Evolutionary conservation across 345 rosid species (phyloP), one percentile per base, ranked within the genome.

Genomic region (Streptanthus diversifolius): DNA sequence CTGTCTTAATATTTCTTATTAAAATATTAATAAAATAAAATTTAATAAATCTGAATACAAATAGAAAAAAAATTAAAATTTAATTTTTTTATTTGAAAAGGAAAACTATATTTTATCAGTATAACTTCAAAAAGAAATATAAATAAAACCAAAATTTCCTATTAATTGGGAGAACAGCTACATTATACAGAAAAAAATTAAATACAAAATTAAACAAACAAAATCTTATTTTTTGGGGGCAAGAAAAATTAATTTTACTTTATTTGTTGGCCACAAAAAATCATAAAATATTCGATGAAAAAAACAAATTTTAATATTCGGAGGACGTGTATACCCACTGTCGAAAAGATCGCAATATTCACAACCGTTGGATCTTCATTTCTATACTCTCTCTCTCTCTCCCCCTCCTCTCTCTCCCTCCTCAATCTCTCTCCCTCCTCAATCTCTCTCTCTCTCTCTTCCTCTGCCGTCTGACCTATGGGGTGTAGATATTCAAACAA

Each of bases 301-400:
- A n/a, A n/a, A n/a, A n/a, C n/a, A n/a, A n/a, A n/a, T n/a, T n/a
- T n/a, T n/a, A n/a, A 63, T 52, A 72, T 55, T 30, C 11, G 8
- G 51, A 39, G 68, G 73, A 64, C 77, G 70, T 73, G 77, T 63
- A 30, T 61, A 63, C 57, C 17, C 1, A 17, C 21, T 60, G 40
- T 61, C 57, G 33, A 51, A 67, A 58, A 51, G 45, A 60, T 75
- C 68, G 61, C 63, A 63, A 2, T 30, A 1, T 30, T 33, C 53
- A 7, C 75, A 54, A 37, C 67, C 80, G 80, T 77, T 30, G 15
- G 71, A 75, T 75, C 56, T 60, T 68, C 47, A 17, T 51, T 19
- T 48, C 58, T 2, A 37, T 39, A 9, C 71, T 49, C 21, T 44
- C 13, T 29, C 25, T 12, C 44, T 43, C 51, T 30, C 14, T 69